Base-by-base conservation (phyloP, 306 rosid species). In the Pachyrhizus erosus region DNA sequence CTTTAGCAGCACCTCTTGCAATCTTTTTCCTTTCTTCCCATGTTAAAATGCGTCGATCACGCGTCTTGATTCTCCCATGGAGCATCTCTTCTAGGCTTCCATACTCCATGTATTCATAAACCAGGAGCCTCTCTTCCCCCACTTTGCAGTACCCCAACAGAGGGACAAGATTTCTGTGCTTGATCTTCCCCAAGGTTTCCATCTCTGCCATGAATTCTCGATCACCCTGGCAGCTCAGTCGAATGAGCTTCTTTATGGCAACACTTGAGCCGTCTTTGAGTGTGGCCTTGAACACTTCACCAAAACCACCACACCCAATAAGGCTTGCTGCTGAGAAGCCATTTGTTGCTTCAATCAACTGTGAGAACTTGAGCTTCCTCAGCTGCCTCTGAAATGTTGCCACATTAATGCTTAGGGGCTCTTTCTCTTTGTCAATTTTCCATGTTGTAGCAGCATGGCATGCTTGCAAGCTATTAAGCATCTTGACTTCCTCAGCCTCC, bases 11-110 rank as follows among this genome's bases (percentile, higher is more conserved):
- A 61, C 98, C 98, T 87, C 98, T 91, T 39, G 93, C 98, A 76
- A 95, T 86, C 79, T 93, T 93, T 55, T 95, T 91, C 87, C 98
- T 87, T 75, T 93, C 97, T 73, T 95, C 94, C 98, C 98, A 95
- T 45, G 98, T 89, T 20, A 94, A 81, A 29, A 91, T 89, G 10
- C 88, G 71, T 11, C 91, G 40, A 29, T 89, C 95, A 0, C 87
- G 86, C 0, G 91, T 62, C 86, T 88, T 91, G 39, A 85, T 86
- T 85, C 91, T 89, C 60, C 95, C 97, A 17, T 95, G 98, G 11
- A 95, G 98, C 98, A 93, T 93, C 77, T 95, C 98, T 83, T 95
- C 98, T 13, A 95, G 92, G 97, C 98, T 95, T 70, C 98, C 98
- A 45, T 89, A 90, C 79, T 95, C 92, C 98, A 95, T 95, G 91